These are phyloP conservation scores for Diversispora epigaea DNA, from an alignment of 192 early-diverging fungal genomes.

Conservation along the genomic window DNA sequence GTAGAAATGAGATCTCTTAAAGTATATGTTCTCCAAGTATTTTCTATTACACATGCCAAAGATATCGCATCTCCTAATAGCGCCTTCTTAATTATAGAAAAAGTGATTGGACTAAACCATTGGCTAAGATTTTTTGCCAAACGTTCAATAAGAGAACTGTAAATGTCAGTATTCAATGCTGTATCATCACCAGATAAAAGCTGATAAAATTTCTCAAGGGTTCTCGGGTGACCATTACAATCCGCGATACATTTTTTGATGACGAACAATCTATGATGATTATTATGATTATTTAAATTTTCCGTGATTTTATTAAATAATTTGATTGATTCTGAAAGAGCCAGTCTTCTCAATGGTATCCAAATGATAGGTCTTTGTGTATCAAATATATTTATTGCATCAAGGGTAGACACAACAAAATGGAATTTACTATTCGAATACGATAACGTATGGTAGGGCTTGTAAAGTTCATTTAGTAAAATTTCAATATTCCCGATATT, in stretches of 20 bases:
- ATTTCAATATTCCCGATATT: neutral
- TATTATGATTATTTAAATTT: neutral
- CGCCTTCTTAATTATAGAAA: too few relatives aligned
- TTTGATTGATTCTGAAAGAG: neutral
- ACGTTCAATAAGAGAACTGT: too few relatives aligned
- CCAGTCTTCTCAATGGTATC: slow-evolving; percentile 10
- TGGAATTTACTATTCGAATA: neutral
- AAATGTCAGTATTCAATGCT: too few relatives aligned
- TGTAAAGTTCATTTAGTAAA: neutral
- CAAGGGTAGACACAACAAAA: neutral
- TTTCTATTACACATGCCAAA: too few relatives aligned
- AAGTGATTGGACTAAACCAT: too few relatives aligned
- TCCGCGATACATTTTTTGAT: slow-evolving; percentile 1
- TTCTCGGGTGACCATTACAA: slow-evolving; percentile 13
- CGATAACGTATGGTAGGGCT: neutral
- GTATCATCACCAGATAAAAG: neutral
- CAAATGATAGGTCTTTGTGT: neutral
- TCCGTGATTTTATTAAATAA: neutral
- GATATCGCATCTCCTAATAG: too few relatives aligned
- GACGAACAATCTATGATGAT: neutral
- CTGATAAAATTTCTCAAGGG: slow-evolving; percentile 7
- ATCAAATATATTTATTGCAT: neutral
- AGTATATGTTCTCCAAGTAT: too few relatives aligned
- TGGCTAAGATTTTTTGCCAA: too few relatives aligned
- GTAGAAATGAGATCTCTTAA: too few relatives aligned